Evolutionary conservation across 2,329 filamentous ascomycete species (phyloP), one percentile per base, ranked within the genome.

Genomic region (Exophiala bonariae): DNA sequence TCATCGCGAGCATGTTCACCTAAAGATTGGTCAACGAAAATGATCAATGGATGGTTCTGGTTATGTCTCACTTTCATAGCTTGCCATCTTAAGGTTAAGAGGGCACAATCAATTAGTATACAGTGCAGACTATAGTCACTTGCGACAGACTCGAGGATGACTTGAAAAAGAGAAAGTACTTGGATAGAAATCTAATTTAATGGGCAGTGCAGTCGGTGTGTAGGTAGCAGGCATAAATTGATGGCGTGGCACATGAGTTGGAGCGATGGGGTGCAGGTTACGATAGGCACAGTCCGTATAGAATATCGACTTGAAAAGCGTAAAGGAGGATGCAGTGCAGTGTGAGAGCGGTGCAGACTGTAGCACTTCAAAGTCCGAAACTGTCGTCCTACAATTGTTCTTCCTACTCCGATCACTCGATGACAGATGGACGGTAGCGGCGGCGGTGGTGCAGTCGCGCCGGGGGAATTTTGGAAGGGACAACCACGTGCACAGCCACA

Each of bases 1-100:
- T 45, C 40, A 49, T 59, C 55, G 23, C 39, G 44, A 4, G 55
- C 56, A 47, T 60, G 58, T 49, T 60, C 58, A 40, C 52, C 58
- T 60, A 42, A 13, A 10, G 18, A 19, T 18, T 19, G 20, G 44
- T 52, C 38, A 52, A 38, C 30, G 8, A 22, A 20, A 10, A 14
- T 37, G 3, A n/a, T 26, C 23, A 26, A 26, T 6, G 6, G 23
- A 26, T 26, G 11, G 11, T 11, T 26, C n/a, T n/a, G n/a, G 23
- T 26, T 26, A 11, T 11, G 6, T 22, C 56, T 45, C 47, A 60
- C 58, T 59, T 41, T 60, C 58, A 48, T 60, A 60, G 47, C 58
- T 60, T 19, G 56, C 47, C 58, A 60, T 60, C 18, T 32, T 47
- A 23, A 8, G 9, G 26, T 22, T 20, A 26, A n/a, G 14, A 41